Evolutionary conservation across 495 filamentous ascomycete genomes (phyloP).

Genomic region (Neurospora tetraspora): DNA sequence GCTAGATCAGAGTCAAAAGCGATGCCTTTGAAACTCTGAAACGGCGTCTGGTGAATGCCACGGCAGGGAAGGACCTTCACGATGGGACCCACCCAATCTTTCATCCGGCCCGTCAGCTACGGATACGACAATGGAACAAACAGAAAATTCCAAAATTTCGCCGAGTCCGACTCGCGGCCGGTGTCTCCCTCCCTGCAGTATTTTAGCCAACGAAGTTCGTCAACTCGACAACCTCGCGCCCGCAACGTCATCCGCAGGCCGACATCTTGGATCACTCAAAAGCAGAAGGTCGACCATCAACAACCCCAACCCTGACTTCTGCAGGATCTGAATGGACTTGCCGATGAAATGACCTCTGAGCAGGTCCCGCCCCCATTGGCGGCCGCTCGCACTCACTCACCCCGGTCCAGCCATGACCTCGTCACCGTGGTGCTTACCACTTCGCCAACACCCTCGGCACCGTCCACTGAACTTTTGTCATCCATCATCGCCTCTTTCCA

Average conservation of each 20-base stretch:
- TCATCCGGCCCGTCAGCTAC: neutral
- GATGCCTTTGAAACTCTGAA: neutral
- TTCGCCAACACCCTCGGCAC: slow-evolving; percentile 38
- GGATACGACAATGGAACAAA: neutral
- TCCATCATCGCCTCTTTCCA: slow-evolving; percentile 30
- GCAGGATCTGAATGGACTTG: neutral
- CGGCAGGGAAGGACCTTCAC: neutral
- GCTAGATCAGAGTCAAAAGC: neutral
- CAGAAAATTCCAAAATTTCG: neutral
- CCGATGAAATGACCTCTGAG: slow-evolving; percentile 5
- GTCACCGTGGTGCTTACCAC: slow-evolving; percentile 39
- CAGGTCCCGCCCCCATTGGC: neutral
- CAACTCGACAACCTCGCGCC: neutral
- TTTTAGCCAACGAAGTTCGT: neutral
- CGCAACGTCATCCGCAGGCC: neutral
- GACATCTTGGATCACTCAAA: neutral
- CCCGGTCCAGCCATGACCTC: slow-evolving; percentile 6
- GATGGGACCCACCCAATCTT: neutral
- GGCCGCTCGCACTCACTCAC: neutral
- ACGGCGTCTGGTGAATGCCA: neutral
- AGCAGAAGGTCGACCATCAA: neutral
- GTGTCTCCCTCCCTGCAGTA: neutral
- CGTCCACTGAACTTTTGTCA: slow-evolving; percentile 33
- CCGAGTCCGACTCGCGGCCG: neutral
- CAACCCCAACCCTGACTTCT: neutral